Base-by-base conservation (phyloP, 305 asterid species). In the Petunia hybrid region DNA sequence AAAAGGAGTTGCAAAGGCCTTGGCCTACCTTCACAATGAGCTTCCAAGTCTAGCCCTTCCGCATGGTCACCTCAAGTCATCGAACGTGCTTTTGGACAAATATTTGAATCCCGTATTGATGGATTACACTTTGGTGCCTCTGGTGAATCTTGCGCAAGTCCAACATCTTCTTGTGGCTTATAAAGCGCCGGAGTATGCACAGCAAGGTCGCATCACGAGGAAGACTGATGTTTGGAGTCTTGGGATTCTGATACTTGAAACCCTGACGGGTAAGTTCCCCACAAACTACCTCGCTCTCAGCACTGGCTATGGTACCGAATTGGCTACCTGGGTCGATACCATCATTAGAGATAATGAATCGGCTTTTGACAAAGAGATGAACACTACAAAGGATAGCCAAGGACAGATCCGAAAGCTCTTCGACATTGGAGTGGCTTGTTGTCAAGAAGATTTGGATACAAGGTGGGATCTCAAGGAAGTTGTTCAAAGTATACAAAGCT, bases 161-260 rank as follows among this genome's bases (percentile, higher is more conserved):
- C 93, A 88, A 4, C 78, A 93, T 16, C 86, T 91, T 80, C 88
- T 94, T 9, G 90, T 93, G 42, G 96, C 94, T 0, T 92, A 92
- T 80, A 93, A 89, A 62, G 90, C 97, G 0, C 98, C 97, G 0
- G 98, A 94, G 65, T 92, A 85, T 16, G 85, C 90, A 4, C 84
- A 74, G 22, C 53, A 60, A 1, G 90, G 91, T n/a, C 87, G 86
- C 9, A 78, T 85, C 16, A 82, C 91, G 31, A 93, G 88, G 89
- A 94, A 92, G 79, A 91, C 95, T 38, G 98, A 94, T 16, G 98
- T 94, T 4, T 94, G 98, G 98, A 88, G 94, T 85, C 84, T 94
- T 56, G 98, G 98, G 31, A 85, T 91, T 57, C 78, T 94, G 73
- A 94, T 94, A 60, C 67, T 94, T 2, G 98, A 94, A 86, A 90